A percentile compares a stretch with the other conserved stretches of the same genome.
These are phyloP conservation scores for Eucalyptus guilfoylei DNA, from an alignment of 345 rosid genomes.

Conservation along the genomic window DNA sequence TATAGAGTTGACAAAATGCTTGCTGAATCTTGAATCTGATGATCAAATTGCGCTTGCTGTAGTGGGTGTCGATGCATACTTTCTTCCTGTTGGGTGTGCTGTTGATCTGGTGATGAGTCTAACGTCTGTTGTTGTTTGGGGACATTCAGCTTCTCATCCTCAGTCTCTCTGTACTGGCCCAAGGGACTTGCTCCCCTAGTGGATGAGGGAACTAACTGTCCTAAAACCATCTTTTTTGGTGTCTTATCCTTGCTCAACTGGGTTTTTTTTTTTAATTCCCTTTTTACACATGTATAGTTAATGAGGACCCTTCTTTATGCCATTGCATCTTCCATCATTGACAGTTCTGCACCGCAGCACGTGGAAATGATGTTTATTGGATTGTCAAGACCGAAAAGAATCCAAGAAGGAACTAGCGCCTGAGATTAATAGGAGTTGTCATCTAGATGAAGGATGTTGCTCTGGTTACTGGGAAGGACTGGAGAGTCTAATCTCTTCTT, in stretches of 20 bases:
- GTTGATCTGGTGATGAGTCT: slow-evolving; percentile 3
- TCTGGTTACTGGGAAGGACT: slow-evolving; percentile 2
- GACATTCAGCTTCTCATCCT: slow-evolving; percentile 39
- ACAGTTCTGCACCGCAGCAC: not conserved
- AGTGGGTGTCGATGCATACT: not conserved
- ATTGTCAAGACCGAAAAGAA: not conserved
- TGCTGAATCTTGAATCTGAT: not conserved
- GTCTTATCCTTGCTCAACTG: not conserved
- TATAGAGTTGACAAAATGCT: not conserved
- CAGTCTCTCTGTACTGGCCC: slow-evolving; percentile 35
- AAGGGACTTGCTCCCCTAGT: slow-evolving; percentile 12
- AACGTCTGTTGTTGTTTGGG: slow-evolving; percentile 35
- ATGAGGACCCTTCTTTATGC: not conserved
- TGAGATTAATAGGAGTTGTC: not conserved
- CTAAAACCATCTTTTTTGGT: not conserved
- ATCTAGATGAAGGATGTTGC: slow-evolving; percentile 15
- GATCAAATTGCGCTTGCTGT: not conserved
- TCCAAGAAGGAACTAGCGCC: not conserved
- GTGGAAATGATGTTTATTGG: not conserved
- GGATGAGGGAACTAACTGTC: not conserved
- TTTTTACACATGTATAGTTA: not conserved
- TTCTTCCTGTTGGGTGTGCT: not conserved
- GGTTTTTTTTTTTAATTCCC: not conserved
- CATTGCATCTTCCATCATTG: not conserved
- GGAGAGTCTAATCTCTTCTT: slow-evolving; percentile 1